Evolutionary conservation across 1,139 yeast genomes (phyloP), one percentile per base, ranked within the genome.

Genomic region (Yamadazyma sp.): DNA sequence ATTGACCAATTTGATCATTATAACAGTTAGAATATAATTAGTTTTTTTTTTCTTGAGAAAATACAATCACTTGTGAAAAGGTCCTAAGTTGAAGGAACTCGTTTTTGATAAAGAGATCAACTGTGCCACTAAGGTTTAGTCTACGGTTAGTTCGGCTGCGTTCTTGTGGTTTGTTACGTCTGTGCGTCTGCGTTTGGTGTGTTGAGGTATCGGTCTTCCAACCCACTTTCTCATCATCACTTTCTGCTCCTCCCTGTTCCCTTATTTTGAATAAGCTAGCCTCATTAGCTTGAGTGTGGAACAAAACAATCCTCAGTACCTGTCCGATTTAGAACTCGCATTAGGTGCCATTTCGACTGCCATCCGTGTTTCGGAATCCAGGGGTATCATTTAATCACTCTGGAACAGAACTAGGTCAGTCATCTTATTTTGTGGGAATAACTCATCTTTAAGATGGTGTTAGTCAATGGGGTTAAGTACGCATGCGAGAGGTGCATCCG

Each of bases 401-500:
- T n/a, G n/a, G n/a, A n/a, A n/a, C n/a, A n/a, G n/a, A n/a, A n/a
- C n/a, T n/a, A n/a, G n/a, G n/a, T n/a, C n/a, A n/a, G n/a, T n/a
- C n/a, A n/a, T n/a, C n/a, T n/a, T n/a, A n/a, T n/a, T n/a, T n/a
- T n/a, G n/a, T n/a, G n/a, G n/a, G n/a, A n/a, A n/a, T n/a, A n/a
- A n/a, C n/a, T n/a, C n/a, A n/a, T n/a, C n/a, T n/a, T n/a, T n/a
- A 20, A 24, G 16, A 89, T 89, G 97, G 96, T 91, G 41, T 72
- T 86, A 42, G 81, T 91, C 41, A 87, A 89, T 57, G 97, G 97
- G 29, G 83, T 87, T 49, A 91, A 92, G 60, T 91, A 89, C 64
- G 98, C 98, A 43, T 91, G 98, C 61, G 96, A 87, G 61, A 72
- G 97, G 49, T 92, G 98, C 63, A 89, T 92, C 40, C 75, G 98